Base-by-base conservation (phyloP, 169 alveolate species). In the Eimeria sp. region DNA sequence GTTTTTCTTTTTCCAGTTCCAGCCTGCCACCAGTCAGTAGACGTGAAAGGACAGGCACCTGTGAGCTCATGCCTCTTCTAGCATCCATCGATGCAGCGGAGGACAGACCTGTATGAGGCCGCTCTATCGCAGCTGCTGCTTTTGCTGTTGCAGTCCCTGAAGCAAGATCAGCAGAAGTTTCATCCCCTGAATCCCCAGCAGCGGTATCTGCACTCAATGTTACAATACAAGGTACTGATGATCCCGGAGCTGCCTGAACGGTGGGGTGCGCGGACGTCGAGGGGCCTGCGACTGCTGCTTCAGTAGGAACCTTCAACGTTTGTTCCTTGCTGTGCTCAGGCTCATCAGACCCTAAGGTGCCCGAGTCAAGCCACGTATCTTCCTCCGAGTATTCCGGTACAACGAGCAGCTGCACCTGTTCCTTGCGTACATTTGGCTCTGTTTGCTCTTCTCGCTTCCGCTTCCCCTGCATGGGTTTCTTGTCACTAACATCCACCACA, bases 371-470 rank as follows among this genome's bases (percentile, higher is more conserved):
- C 76, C 96, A 93, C 0, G 70, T 87, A 2, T 80, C 92, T 34
- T 78, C 94, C 30, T 58, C 49, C 20, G 72, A 94, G 25, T 54
- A 82, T 57, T 27, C 96, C n/a, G 63, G 47, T 76, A 86, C 82
- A 40, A 84, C 47, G n/a, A 4, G 84, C 63, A 1, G 89, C 89
- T 47, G 67, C 65, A 10, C 67, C 89, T 78, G 61, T 65, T 45
- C 43, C 45, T 73, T 16, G 57, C 13, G 84, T 16, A 2, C 14
- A 45, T 73, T 22, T 57, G 11, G 25, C 84, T 73, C 51, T 49
- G 22, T 18, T 43, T 73, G 84, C 54, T 30, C 9, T 54, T 54
- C 18, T 16, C 63, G 63, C 78, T 67, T 30, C 78, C 43, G 78
- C n/a, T 67, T 11, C 78, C 5, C 2, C 20, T 7, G 45, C 2